Conservation (phyloP, 768 basidiomycete genomes). For the Pisolithus sp. region DNA sequence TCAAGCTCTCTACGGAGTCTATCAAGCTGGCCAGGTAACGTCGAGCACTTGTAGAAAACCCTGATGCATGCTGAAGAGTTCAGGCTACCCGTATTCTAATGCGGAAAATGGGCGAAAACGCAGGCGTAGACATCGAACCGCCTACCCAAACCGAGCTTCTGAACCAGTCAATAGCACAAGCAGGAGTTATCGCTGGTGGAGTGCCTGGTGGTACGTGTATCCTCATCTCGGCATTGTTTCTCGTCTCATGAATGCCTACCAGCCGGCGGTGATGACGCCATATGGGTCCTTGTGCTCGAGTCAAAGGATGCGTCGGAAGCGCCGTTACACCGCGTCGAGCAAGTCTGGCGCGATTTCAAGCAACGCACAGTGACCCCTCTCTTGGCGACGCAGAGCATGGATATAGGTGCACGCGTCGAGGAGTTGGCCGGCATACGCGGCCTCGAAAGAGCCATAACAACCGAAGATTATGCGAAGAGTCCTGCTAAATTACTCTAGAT, state of each 20-base stretch:
- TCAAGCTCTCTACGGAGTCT: background rate
- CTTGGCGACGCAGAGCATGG: conserved; percentile 61
- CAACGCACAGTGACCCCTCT: conserved; percentile 67
- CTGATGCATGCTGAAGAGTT: background rate
- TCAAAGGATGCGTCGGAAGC: conserved; percentile 41
- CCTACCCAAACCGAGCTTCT: conserved; percentile 78
- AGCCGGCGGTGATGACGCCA: conserved; percentile 98
- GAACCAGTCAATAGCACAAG: conserved; percentile 65
- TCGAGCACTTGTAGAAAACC: background rate
- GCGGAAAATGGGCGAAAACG: background rate
- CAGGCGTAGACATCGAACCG: conserved; percentile 81
- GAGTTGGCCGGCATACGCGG: conserved; percentile 50
- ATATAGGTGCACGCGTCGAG: conserved; percentile 62
- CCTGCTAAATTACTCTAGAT: conserved; percentile 5
- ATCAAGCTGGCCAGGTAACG: background rate
- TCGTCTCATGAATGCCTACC: conserved; percentile 3
- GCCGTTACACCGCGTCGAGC: conserved; percentile 58
- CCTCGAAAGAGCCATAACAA: conserved; percentile 35
- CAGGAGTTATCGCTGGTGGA: conserved; percentile 89
- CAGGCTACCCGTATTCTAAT: background rate
- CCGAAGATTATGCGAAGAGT: conserved; percentile 5
- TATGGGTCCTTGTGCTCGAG: conserved; percentile 86
- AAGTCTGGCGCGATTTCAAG: conserved; percentile 59
- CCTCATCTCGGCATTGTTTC: background rate
- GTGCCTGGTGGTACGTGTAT: conserved; percentile 82